Evolutionary conservation across 1,284 basidiomycete species (phyloP).

Genomic region (Mycosarcoma mackinlayi): DNA sequence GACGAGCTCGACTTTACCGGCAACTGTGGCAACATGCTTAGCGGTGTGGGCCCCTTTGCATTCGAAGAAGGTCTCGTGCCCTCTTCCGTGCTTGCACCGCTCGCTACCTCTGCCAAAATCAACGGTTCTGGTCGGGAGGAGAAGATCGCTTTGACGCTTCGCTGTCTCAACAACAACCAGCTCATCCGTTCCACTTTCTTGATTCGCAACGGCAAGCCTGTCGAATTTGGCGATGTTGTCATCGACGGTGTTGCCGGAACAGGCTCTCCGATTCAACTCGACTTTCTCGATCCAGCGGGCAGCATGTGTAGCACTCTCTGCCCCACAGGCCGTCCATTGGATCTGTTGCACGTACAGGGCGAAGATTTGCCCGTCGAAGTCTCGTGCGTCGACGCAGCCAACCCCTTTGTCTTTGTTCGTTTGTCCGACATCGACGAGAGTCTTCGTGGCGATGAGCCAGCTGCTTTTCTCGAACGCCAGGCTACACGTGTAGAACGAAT

Average conservation of each 20-base stretch:
- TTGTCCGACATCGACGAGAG: conserved; percentile 12
- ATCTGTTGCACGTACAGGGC: conserved; percentile 34
- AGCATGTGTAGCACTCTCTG: conserved; percentile 18
- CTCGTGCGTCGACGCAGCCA: conserved; percentile 53
- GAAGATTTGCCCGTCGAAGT: conserved; percentile 23
- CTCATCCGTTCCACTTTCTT: conserved; percentile 24
- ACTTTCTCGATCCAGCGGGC: conserved; percentile 28
- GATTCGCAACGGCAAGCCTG: conserved; percentile 40
- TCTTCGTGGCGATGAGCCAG: conserved; percentile 1
- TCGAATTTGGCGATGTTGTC: conserved; percentile 31
- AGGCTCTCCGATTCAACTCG: conserved; percentile 38
- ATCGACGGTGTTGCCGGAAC: conserved; percentile 60
- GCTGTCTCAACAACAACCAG: conserved; percentile 16
- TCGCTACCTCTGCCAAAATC: neutral
- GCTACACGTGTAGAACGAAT: conserved; percentile 27
- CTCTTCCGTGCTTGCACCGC: neutral
- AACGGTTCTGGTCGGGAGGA: neutral
- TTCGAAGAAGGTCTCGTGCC: conserved; percentile 11
- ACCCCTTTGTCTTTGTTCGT: conserved; percentile 55
- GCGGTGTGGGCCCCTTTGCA: conserved; percentile 48
- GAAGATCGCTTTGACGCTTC: conserved; percentile 9
- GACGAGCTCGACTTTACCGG: conserved; percentile 46
- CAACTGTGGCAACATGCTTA: conserved; percentile 62
- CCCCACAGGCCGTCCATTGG: conserved; percentile 36
- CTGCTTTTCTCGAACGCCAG: conserved; percentile 30